Evolutionary conservation across 306 rosid species (phyloP), one percentile per base, ranked within the genome.

Genomic region (Rosa persica): DNA sequence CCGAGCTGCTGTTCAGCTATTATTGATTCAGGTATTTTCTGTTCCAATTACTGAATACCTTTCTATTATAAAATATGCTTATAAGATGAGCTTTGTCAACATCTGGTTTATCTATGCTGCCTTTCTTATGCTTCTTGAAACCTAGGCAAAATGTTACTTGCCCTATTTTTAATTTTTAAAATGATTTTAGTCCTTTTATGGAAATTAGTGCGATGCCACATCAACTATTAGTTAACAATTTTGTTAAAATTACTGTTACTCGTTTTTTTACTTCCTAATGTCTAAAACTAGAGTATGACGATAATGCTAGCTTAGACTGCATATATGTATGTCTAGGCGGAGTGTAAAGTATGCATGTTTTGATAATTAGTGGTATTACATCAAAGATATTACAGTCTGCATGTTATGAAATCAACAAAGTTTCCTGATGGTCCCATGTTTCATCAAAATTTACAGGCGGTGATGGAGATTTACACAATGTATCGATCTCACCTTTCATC

Each of bases 1-100:
- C 83, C 91, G 98, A 82, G 96, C 98, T 74, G 94, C 98, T 77
- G 98, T 96, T 87, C 97, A 96, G 84, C 90, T 96, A 83, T 88
- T 96, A 81, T 62, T 93, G 89, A 93, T 96, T 80, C 98, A 96
- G 99, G 99, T 93, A 85, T 52, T 80, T 84, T 85, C 79, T 80
- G 39, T 67, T 34, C 73, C 58, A 36, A 16, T 58, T 38, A 22
- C 52, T 72, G 44, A 70, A 71, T 62, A 60, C 51, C 57, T 61
- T 81, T n/a, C 36, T 15, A 17, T 25, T 7, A 16, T 43, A 16
- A 46, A 36, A 70, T 48, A 47, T 75, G 57, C 38, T 16, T 52
- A 48, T 43, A 22, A 20, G 11, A 57, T 13, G 2, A 23, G 73
- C 57, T 4, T 82, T 49, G 39, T 44, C 36, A 67, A 34, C 12